Conservation (phyloP, 306 rosid species). For the Vachellia pachyceras region DNA sequence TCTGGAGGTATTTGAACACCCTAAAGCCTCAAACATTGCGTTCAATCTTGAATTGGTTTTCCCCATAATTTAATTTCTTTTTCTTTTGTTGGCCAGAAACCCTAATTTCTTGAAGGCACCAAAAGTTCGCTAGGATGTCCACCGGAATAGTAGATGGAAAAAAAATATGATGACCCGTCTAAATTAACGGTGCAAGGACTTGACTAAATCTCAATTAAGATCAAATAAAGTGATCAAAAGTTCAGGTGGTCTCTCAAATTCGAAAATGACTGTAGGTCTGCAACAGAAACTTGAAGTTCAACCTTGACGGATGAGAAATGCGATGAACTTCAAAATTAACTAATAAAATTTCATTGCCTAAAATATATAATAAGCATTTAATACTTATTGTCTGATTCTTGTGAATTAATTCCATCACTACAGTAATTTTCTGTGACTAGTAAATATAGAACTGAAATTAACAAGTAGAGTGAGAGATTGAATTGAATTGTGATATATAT, state of each 20-base stretch:
- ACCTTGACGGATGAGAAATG: conserved; percentile 15
- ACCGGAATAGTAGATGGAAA: neutral
- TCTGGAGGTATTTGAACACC: neutral
- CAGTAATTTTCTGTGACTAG: neutral
- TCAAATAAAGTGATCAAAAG: conserved; percentile 16
- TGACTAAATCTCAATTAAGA: conserved; percentile 11
- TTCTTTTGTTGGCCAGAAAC: neutral
- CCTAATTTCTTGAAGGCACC: neutral
- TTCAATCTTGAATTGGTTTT: neutral
- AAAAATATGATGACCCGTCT: no score
- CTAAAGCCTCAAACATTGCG: neutral
- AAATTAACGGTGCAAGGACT: conserved; percentile 30
- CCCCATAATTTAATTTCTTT: no score
- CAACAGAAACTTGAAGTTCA: conserved; percentile 24
- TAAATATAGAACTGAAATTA: neutral
- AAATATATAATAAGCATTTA: neutral
- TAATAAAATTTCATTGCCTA: neutral
- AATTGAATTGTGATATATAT: neutral
- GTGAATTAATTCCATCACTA: neutral
- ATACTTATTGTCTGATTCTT: neutral
- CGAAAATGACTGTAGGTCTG: conserved; percentile 41
- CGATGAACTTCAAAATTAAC: neutral
- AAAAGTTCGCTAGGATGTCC: neutral
- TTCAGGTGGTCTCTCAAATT: conserved; percentile 34
- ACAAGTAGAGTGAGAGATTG: neutral